These are phyloP conservation scores for Logfia minima DNA, from an alignment of 129 eudicot species.

Conservation along the genomic window DNA sequence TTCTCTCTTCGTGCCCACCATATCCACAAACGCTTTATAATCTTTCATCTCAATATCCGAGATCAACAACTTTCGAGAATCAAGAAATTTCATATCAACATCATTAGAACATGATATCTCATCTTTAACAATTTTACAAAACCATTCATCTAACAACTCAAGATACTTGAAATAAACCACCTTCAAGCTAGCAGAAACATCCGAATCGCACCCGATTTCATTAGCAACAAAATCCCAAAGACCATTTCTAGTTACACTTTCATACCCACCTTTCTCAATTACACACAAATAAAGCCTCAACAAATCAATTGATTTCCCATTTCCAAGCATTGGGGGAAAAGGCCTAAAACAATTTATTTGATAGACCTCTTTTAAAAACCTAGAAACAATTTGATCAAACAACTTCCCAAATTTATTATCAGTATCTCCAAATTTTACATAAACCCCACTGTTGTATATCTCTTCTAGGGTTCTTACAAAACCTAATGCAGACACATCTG, in stretches of 20 bases:
- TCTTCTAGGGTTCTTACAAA: constrained; percentile 33
- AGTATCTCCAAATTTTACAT: constrained; percentile 28
- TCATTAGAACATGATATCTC: constrained; percentile 37
- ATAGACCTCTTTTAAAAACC: constrained; percentile 35
- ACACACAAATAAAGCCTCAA: constrained; percentile 54
- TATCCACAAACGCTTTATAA: constrained; percentile 22
- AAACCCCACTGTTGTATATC: constrained; percentile 17
- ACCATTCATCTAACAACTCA: constrained; percentile 44
- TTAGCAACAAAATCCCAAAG: constrained; percentile 53
- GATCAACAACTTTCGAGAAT: constrained; percentile 23
- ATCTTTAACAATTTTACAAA: constrained; percentile 30
- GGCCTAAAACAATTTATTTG: constrained; percentile 42
- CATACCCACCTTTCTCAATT: constrained; percentile 56
- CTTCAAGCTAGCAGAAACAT: constrained; percentile 40
- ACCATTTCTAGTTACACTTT: constrained; percentile 40
- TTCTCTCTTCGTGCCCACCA: not conserved
- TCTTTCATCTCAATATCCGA: constrained; percentile 36
- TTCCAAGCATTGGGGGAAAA: constrained; percentile 62
- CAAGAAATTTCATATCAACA: constrained; percentile 23
- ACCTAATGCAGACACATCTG: constrained; percentile 49
- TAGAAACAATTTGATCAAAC: constrained; percentile 40
- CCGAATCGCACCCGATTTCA: constrained; percentile 45
- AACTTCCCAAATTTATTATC: constrained; percentile 23
- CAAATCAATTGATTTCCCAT: constrained; percentile 63
- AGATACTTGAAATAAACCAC: constrained; percentile 62